A percentile compares a stretch with the other conserved stretches of the same genome.
Evolutionary conservation across 805 yeast species (phyloP).

Genomic region (Hanseniaspora thailandica): DNA sequence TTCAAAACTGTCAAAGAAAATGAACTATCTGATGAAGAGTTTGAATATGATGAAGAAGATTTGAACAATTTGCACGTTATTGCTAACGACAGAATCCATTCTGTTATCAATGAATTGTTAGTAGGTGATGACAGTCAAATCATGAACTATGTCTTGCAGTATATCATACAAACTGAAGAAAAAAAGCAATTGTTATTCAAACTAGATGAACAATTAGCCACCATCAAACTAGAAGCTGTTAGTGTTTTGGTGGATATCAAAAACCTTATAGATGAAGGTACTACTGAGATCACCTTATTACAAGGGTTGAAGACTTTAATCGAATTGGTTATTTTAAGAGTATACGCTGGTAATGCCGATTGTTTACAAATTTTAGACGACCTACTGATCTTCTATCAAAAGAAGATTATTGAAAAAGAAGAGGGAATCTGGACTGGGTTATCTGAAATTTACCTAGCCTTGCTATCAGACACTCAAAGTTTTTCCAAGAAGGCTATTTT

Average conservation of each 20-base stretch:
- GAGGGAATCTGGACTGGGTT: constrained; percentile 35
- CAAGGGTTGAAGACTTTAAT: constrained; percentile 64
- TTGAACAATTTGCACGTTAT: constrained; percentile 30
- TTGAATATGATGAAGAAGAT: constrained; percentile 17
- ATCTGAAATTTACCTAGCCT: constrained; percentile 48
- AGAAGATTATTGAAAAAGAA: constrained; percentile 24
- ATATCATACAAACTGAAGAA: constrained; percentile 25
- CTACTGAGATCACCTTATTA: constrained; percentile 26
- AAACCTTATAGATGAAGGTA: not conserved
- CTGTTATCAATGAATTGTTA: constrained; percentile 52
- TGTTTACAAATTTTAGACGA: constrained; percentile 66
- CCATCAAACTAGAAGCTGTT: constrained; percentile 39
- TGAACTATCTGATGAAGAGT: constrained; percentile 17
- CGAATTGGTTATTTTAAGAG: constrained; percentile 64
- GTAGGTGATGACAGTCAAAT: constrained; percentile 29
- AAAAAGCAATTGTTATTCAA: constrained; percentile 26
- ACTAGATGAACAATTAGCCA: constrained; percentile 49
- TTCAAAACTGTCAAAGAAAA: constrained; percentile 22
- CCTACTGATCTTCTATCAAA: constrained; percentile 45
- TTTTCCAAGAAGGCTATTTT: constrained; percentile 37
- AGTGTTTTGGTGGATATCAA: constrained; percentile 36
- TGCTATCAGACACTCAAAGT: constrained; percentile 46
- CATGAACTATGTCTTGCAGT: constrained; percentile 32
- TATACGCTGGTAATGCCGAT: constrained; percentile 66
- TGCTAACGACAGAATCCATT: constrained; percentile 52